These are phyloP conservation scores for Platismatia glauca DNA, from an alignment of 495 filamentous ascomycete species.

Conservation along the genomic window DNA sequence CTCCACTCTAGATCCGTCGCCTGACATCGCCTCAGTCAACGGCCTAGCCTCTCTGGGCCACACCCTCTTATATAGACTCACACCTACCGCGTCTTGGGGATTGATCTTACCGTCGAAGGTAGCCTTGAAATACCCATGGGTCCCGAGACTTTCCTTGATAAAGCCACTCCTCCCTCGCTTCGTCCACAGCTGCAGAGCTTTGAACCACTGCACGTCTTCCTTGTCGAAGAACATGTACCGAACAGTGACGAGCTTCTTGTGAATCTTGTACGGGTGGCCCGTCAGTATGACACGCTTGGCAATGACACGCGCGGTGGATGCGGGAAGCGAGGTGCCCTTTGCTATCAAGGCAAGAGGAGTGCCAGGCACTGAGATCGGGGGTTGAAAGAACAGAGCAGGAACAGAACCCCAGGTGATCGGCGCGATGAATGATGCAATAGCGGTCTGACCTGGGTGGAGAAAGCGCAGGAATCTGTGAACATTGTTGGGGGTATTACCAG, in stretches of 20 bases:
- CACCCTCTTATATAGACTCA: constrained; percentile 88
- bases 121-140: constrained; percentile 98
- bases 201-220: constrained; percentile 94
- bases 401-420: constrained; percentile 89
- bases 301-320: constrained; percentile 70
- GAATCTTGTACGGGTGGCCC: constrained; percentile 95
- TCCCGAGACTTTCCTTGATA: constrained; percentile 87
- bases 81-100: constrained; percentile 83
- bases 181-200: constrained; percentile 90
- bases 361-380: constrained; percentile 14
- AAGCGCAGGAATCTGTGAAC: constrained; percentile 95
- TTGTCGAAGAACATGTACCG: constrained; percentile 99
- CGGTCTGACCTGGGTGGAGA: constrained; percentile 81
- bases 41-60: constrained; percentile 64
- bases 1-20: background rate
- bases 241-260: constrained; percentile 91
- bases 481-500: constrained; percentile 80
- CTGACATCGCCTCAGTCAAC: constrained; percentile 30
- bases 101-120: constrained; percentile 94
- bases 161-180: constrained; percentile 77
- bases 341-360: constrained; percentile 60
- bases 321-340: constrained; percentile 74
- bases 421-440: constrained; percentile 82
- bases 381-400: constrained; percentile 76
- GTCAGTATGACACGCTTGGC: constrained; percentile 92